A percentile compares a stretch with the other conserved stretches of the same genome.
These are phyloP conservation scores for Alternaria sp. DNA, from an alignment of 2,329 filamentous ascomycete genomes.

Conservation along the genomic window DNA sequence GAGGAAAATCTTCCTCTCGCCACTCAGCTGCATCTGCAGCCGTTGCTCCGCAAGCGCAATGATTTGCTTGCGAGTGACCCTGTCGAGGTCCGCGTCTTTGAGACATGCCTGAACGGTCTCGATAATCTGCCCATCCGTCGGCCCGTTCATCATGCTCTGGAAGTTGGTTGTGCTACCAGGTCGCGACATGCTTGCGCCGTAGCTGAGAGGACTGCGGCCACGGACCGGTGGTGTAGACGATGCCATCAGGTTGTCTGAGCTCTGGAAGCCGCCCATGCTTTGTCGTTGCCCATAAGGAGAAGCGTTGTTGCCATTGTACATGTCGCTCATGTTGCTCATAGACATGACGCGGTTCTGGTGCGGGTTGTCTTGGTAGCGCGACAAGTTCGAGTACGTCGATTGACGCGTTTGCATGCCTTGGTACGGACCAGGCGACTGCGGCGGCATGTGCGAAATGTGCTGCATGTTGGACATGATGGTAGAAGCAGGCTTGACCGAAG, in stretches of 20 bases:
- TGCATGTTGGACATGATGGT: constrained; percentile 88
- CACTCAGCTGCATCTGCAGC: constrained; percentile 85
- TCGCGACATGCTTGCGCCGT: constrained; percentile 55
- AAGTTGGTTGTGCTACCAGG: constrained; percentile 67
- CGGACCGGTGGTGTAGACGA: constrained; percentile 47
- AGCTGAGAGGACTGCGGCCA: constrained; percentile 61
- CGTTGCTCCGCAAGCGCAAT: constrained; percentile 88
- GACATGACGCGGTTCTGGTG: constrained; percentile 66
- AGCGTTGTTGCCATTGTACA: constrained; percentile 27
- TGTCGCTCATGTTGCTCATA: constrained; percentile 64
- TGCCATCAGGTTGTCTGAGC: constrained; percentile 52
- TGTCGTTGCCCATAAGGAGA: constrained; percentile 52
- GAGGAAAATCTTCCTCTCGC: constrained; percentile 87
- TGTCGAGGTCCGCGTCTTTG: constrained; percentile 89
- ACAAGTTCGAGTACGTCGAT: constrained; percentile 73
- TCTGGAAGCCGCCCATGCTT: constrained; percentile 54
- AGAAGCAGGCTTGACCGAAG: constrained; percentile 83
- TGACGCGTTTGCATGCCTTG: constrained; percentile 71
- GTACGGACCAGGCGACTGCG: constrained; percentile 76
- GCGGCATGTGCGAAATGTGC: constrained; percentile 77
- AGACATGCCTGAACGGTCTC: constrained; percentile 86
- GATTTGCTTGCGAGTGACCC: constrained; percentile 96
- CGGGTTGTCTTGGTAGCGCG: constrained; percentile 71
- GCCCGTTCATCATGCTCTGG: constrained; percentile 66
- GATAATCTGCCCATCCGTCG: constrained; percentile 80